Conservation (phyloP, 2,329 filamentous ascomycete genomes). For the Bisporella sp. region DNA sequence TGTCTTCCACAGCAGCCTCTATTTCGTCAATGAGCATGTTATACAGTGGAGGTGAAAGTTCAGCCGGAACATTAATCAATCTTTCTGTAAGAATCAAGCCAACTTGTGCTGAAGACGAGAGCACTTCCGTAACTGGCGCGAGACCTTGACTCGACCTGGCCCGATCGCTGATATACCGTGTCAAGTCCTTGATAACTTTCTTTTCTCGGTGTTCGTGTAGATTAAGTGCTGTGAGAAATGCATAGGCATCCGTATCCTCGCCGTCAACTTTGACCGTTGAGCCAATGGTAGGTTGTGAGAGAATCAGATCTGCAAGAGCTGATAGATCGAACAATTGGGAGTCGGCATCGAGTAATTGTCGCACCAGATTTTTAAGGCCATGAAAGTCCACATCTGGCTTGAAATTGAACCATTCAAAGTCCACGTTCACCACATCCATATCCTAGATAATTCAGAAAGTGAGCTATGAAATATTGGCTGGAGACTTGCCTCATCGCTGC, state of each 20-base stretch:
- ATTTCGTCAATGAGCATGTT: slow-evolving; percentile 91
- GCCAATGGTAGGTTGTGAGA: slow-evolving; percentile 80
- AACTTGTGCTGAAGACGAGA: slow-evolving; percentile 54
- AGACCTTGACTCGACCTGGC: slow-evolving; percentile 45
- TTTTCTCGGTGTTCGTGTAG: slow-evolving; percentile 71
- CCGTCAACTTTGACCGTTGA: slow-evolving; percentile 97
- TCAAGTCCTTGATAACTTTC: slow-evolving; percentile 62
- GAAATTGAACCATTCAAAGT: slow-evolving; percentile 99
- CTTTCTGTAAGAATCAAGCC: slow-evolving; percentile 88
- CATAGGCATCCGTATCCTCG: slow-evolving; percentile 86
- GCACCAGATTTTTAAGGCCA: slow-evolving; percentile 80
- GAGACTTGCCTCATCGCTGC: slow-evolving; percentile 23
- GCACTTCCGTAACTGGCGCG: slow-evolving; percentile 47
- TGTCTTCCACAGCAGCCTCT: slow-evolving; percentile 77
- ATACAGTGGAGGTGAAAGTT: slow-evolving; percentile 91
- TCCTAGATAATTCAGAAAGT: slow-evolving; percentile 46
- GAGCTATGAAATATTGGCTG: slow-evolving; percentile 1
- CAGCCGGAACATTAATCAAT: slow-evolving; percentile 92
- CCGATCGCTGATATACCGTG: slow-evolving; percentile 60
- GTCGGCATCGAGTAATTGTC: slow-evolving; percentile 90
- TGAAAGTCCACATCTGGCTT: slow-evolving; percentile 87
- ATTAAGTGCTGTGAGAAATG: slow-evolving; percentile 85
- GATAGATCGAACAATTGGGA: slow-evolving; percentile 81
- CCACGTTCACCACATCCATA: slow-evolving; percentile 85
- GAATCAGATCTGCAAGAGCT: slow-evolving; percentile 74